Conservation (phyloP, 306 rosid genomes). For the Cicer cuneatum region DNA sequence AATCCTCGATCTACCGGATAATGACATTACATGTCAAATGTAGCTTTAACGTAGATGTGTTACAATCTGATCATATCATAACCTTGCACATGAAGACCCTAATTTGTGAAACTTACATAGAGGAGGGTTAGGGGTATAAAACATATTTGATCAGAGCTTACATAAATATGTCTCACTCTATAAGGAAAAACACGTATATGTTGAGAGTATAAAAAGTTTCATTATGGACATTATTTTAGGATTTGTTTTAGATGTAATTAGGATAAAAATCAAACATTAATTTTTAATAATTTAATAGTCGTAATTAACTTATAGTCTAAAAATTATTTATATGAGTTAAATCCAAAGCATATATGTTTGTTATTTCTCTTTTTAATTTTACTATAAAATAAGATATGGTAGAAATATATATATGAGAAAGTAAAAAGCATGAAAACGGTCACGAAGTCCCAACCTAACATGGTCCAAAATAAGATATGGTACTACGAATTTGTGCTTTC, state of each 20-base stretch:
- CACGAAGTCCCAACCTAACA: neutral
- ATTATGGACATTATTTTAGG: no score
- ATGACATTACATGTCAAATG: conserved; percentile 7
- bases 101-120: neutral
- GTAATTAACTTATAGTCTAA: no score
- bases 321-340: no score
- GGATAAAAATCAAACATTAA: no score
- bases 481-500: conserved; percentile 35
- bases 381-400: no score
- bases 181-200: conserved; percentile 39
- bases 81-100: conserved; percentile 26
- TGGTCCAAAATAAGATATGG: conserved; percentile 36
- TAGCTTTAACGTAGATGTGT: neutral
- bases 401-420: no score
- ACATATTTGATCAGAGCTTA: conserved; percentile 22
- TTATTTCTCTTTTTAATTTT: no score
- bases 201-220: neutral
- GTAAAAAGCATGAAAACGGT: conserved; percentile 4
- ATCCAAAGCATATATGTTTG: no score
- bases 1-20: neutral
- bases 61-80: conserved; percentile 8
- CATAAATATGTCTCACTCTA: conserved; percentile 29
- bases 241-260: no score
- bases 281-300: no score
- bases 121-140: neutral